These are phyloP conservation scores for Quercus agrifolia DNA, from an alignment of 306 rosid species.

Conservation along the genomic window DNA sequence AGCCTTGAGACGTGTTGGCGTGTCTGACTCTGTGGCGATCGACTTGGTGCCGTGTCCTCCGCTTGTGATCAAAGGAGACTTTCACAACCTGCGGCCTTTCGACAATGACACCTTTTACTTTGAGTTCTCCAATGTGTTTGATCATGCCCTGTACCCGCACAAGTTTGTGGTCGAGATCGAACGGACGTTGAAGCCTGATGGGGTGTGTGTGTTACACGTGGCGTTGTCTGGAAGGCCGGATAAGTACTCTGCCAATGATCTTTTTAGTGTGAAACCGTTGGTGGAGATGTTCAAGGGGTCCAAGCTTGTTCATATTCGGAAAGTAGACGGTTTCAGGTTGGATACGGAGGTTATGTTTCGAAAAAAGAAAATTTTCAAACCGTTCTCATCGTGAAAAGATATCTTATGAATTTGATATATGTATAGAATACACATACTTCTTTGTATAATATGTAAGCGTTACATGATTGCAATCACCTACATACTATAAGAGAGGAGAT, in stretches of 20 bases:
- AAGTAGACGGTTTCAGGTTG: slow-evolving; percentile 76
- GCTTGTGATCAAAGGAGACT: slow-evolving; percentile 70
- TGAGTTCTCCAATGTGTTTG: slow-evolving; percentile 94
- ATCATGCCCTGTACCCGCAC: slow-evolving; percentile 82
- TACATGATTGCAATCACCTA: no score
- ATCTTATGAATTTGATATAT: no score
- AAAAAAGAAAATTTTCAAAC: slow-evolving; percentile 16
- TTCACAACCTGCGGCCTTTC: slow-evolving; percentile 67
- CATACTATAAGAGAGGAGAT: no score
- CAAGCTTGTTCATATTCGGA: slow-evolving; percentile 46
- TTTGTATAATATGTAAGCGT: no score
- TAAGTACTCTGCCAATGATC: slow-evolving; percentile 85
- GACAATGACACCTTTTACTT: slow-evolving; percentile 55
- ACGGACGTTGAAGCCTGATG: slow-evolving; percentile 71
- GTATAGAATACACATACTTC: no score
- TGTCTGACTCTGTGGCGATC: slow-evolving; percentile 64
- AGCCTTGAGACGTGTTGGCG: slow-evolving; percentile 62
- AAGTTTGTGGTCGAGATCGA: slow-evolving; percentile 75
- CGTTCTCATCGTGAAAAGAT: background rate
- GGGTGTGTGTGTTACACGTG: slow-evolving; percentile 77
- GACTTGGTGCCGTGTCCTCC: slow-evolving; percentile 86
- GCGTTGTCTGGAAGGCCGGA: slow-evolving; percentile 53
- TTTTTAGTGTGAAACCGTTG: slow-evolving; percentile 63
- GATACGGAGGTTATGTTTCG: slow-evolving; percentile 74
- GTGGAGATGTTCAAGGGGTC: slow-evolving; percentile 49